Percentiles rank a stretch among this genome's conserved stretches.
These are phyloP conservation scores for Wickerhamomyces bovis DNA, from an alignment of 805 yeast genomes.

Conservation along the genomic window DNA sequence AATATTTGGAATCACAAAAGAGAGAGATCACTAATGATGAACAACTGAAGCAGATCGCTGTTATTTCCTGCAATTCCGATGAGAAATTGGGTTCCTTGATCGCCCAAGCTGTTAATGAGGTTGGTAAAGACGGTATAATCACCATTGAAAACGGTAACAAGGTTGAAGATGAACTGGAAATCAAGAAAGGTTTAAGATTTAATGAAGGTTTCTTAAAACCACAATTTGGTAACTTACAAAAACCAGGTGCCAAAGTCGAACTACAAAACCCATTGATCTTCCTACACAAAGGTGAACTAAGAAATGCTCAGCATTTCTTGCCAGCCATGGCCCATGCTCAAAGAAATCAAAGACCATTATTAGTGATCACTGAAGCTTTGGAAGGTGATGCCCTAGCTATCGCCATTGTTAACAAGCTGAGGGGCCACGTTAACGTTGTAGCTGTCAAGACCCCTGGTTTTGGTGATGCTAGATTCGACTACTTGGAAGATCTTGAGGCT, in stretches of 20 bases:
- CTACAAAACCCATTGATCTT: slow-evolving; percentile 88
- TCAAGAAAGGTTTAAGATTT: slow-evolving; percentile 97
- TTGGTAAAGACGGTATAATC: slow-evolving; percentile 98
- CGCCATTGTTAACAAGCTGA: slow-evolving; percentile 90
- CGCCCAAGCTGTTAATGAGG: slow-evolving; percentile 97
- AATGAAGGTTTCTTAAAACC: slow-evolving; percentile 97
- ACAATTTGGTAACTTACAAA: slow-evolving; percentile 74
- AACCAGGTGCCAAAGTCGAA: slow-evolving; percentile 87
- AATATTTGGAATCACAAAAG: slow-evolving; percentile 76
- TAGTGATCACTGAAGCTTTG: slow-evolving; percentile 90
- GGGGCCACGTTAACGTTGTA: slow-evolving; percentile 97
- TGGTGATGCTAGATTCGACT: slow-evolving; percentile 97
- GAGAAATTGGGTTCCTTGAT: slow-evolving; percentile 82
- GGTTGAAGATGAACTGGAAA: slow-evolving; percentile 91
- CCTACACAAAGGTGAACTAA: slow-evolving; percentile 31
- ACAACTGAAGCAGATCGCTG: slow-evolving; percentile 97
- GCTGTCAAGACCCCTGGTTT: slow-evolving; percentile 99
- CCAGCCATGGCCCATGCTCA: slow-evolving; percentile 92
- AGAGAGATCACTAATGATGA: slow-evolving; percentile 90
- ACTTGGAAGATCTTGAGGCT: slow-evolving; percentile 90
- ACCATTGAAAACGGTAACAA: slow-evolving; percentile 98
- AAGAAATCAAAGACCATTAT: slow-evolving; percentile 87
- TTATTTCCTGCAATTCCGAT: slow-evolving; percentile 97
- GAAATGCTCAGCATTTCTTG: slow-evolving; percentile 45
- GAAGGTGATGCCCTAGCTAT: slow-evolving; percentile 99